Percentiles rank a stretch among this genome's conserved stretches.
Conservation (phyloP, 2,329 filamentous ascomycete species). For the Pseudopithomyces chartarum region DNA sequence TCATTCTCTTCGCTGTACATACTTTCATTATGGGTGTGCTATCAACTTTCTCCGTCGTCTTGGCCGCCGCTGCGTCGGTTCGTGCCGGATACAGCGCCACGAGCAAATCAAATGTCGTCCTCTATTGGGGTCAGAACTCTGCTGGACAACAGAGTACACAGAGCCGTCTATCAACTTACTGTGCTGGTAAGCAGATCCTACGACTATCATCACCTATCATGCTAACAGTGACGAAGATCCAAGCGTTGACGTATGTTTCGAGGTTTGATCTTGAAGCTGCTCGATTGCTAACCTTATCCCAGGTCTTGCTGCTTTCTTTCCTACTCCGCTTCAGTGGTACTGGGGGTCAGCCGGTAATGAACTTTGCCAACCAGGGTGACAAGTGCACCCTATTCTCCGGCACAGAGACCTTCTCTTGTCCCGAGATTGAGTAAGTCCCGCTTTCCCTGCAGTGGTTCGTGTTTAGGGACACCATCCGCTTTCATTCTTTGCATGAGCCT, state of each 20-base stretch:
- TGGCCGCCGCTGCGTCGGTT: conserved; percentile 8
- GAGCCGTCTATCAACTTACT: conserved; percentile 20
- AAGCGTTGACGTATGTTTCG: conserved; percentile 47
- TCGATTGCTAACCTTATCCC: background rate
- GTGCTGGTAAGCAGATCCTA: conserved; percentile 9
- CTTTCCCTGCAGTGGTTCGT: background rate
- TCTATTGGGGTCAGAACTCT: conserved; percentile 67
- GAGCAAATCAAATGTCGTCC: conserved; percentile 58
- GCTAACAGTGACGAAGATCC: conserved; percentile 60
- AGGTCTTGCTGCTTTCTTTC: conserved; percentile 68
- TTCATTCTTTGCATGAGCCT: background rate
- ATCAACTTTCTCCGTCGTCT: background rate
- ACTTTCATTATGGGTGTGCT: conserved; percentile 11
- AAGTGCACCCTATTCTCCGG: conserved; percentile 64
- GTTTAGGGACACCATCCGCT: background rate
- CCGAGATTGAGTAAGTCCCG: conserved; percentile 65
- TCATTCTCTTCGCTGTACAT: conserved; percentile 5
- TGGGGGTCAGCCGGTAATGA: conserved; percentile 57
- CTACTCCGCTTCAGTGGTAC: conserved; percentile 61
- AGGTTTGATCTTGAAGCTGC: background rate
- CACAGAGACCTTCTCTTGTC: conserved; percentile 64
- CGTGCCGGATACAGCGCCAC: conserved; percentile 23
- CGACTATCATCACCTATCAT: conserved; percentile 9
- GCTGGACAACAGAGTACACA: conserved; percentile 18
- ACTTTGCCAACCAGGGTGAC: conserved; percentile 69